These are phyloP conservation scores for Imleria badia DNA, from an alignment of 768 basidiomycete species.

Conservation along the genomic window DNA sequence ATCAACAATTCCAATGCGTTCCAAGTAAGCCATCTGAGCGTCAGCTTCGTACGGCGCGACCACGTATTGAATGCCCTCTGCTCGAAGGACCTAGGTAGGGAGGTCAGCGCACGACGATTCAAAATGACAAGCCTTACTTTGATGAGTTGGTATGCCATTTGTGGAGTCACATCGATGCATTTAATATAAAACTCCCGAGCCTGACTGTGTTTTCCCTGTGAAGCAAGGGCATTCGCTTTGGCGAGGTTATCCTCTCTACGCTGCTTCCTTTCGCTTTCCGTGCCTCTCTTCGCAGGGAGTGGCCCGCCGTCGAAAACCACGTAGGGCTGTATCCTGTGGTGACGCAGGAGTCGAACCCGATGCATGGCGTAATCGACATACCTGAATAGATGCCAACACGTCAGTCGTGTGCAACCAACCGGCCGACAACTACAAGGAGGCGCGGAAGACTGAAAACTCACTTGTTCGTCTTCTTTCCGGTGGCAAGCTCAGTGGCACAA, in stretches of 20 bases:
- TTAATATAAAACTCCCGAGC: constrained; percentile 90
- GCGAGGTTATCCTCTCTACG: constrained; percentile 75
- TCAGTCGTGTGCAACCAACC: background rate
- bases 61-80: constrained; percentile 78
- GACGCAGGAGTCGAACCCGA: constrained; percentile 78
- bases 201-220: constrained; percentile 75
- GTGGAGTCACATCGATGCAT: constrained; percentile 92
- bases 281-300: constrained; percentile 90
- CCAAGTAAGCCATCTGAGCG: constrained; percentile 92
- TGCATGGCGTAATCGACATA: constrained; percentile 98
- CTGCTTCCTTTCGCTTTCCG: constrained; percentile 77
- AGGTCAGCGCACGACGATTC: constrained; percentile 4
- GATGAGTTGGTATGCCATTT: constrained; percentile 97
- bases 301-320: constrained; percentile 97
- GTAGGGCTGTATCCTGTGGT: constrained; percentile 84
- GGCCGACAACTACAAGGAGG: background rate
- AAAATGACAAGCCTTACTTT: constrained; percentile 53
- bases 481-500: constrained; percentile 89
- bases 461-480: constrained; percentile 81
- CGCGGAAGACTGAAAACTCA: constrained; percentile 39
- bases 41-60: constrained; percentile 99
- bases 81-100: constrained; percentile 68
- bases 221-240: constrained; percentile 67
- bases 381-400: constrained; percentile 40
- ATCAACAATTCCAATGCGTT: constrained; percentile 76